Evolutionary conservation across 768 basidiomycete species (phyloP), one percentile per base, ranked within the genome.

Genomic region (Brasilioporus rufonigricans): DNA sequence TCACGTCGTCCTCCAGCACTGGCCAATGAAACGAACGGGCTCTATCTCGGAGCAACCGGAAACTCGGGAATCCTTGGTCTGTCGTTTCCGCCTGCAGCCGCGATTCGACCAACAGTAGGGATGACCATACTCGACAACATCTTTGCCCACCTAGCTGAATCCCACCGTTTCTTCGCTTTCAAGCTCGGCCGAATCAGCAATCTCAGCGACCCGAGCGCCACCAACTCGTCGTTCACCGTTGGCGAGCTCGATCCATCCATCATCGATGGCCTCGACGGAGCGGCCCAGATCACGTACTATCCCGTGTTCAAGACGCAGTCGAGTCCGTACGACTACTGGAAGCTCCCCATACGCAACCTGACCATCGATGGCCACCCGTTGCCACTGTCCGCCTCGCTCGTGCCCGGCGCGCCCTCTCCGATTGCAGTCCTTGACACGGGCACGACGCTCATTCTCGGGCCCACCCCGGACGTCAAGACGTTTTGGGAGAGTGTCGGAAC

Each of bases 401-500:
- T 82, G 26, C 64, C 59, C 5, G 74, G 74, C 19, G 72, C 79
- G 23, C 45, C 67, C 13, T 60, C 70, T 2, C 75, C 77, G 0
- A 77, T 86, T 46, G 84, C 79, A 4, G 78, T 88, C 24, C 74
- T 86, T 26, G 86, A 87, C 62, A 83, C 83, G 24, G 84, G 84
- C 4, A 83, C 81, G 24, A 83, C 81, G 5, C 74, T 83, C 50
- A 73, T 84, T 24, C 72, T 83, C 6, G 82, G 80, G 5, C 84
- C 84, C 7, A 66, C 75, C 1, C 57, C 53, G 18, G 84, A 85
- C 53, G 81, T 85, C 38, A 69, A 73, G 5, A 74, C 77, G 7
- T 77, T 88, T 60, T 87, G 76, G 78, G 52, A 71, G 14, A 71
- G 75, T 7, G 55, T 80, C n/a, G 76, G 78, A 21, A 61, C 66